Evolutionary conservation across 148 eudicot species (phyloP).

Genomic region (Bassia scoparia): DNA sequence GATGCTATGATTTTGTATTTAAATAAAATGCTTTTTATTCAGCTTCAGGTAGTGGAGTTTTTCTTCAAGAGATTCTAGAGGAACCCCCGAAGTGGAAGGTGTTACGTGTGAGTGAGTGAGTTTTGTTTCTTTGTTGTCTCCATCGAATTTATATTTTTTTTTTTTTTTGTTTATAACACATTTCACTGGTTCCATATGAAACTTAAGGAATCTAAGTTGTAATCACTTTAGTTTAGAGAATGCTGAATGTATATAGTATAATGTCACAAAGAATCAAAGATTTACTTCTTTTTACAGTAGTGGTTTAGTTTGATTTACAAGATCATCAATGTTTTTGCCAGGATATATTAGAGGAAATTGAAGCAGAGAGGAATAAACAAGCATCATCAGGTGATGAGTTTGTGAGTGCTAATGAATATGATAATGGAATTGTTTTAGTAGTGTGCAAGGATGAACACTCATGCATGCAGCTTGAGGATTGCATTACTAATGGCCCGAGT

Average conservation of each 20-base stretch:
- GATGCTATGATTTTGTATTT: constrained; percentile 17
- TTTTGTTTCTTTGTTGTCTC: constrained; percentile 27
- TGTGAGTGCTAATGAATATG: constrained; percentile 33
- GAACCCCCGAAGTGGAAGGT: constrained; percentile 99
- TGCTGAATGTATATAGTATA: background rate
- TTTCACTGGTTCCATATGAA: background rate
- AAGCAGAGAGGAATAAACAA: constrained; percentile 66
- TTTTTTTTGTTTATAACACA: background rate
- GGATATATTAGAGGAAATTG: constrained; percentile 88
- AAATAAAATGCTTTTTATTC: constrained; percentile 33
- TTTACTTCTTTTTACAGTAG: background rate
- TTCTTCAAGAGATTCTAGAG: constrained; percentile 81
- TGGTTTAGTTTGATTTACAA: constrained; percentile 16
- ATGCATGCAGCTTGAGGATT: constrained; percentile 96
- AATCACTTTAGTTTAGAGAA: background rate
- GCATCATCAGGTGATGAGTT: constrained; percentile 38
- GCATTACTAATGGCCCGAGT: constrained; percentile 62
- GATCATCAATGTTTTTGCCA: constrained; percentile 28
- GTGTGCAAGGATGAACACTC: constrained; percentile 95
- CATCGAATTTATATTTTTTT: background rate
- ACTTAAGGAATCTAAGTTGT: background rate
- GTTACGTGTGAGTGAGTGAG: constrained; percentile 98
- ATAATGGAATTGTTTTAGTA: constrained; percentile 77
- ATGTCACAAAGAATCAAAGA: background rate
- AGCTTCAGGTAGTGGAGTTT: constrained; percentile 38